phyloP scores from a whole-genome alignment of 805 yeast species.

The Sungouiozyma ichnusensis region DNA sequence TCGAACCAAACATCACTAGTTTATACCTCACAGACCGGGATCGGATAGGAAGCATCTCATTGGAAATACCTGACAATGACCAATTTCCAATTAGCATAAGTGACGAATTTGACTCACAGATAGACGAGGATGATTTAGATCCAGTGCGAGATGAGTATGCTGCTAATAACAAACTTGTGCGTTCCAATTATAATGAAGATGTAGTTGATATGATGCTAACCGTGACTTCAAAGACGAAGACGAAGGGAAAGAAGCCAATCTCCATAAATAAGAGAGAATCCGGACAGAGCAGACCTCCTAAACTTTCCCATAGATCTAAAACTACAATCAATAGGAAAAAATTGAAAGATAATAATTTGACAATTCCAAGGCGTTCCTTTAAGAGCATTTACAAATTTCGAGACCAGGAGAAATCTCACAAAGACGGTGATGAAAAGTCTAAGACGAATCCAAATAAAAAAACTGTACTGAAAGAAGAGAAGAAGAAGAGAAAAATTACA shows the following conservation, averaged over 20 bases:
- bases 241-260: no score
- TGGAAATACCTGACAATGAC: no score
- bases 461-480: neutral
- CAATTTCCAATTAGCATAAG: no score
- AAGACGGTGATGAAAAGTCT: neutral
- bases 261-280: no score
- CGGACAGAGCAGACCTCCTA: neutral
- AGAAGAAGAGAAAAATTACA: slow-evolving; percentile 1
- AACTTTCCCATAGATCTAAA: neutral
- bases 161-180: no score
- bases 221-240: neutral
- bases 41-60: neutral
- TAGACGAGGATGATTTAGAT: no score
- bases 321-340: neutral
- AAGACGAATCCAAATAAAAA: neutral
- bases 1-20: neutral
- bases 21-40: neutral
- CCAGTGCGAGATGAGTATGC: no score
- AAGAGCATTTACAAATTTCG: neutral
- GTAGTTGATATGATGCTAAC: neutral
- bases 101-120: neutral
- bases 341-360: neutral
- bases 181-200: neutral
- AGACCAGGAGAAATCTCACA: no score
- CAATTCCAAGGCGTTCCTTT: neutral